Base-by-base conservation (phyloP, 148 eudicot genomes). In the Nepenthes mirabilis region DNA sequence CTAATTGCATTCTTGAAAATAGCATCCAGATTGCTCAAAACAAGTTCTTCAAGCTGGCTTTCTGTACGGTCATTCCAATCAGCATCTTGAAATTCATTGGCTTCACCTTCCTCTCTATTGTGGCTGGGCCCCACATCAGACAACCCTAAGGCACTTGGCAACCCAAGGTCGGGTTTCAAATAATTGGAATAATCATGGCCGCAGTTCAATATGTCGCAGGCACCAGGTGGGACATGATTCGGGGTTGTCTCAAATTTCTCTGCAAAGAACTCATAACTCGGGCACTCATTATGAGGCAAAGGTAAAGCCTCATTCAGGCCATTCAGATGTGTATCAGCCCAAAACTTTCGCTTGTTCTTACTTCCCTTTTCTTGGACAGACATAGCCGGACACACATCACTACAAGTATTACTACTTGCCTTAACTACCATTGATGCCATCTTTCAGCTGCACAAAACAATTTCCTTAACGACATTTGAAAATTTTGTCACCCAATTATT, bases 21-120 rank as follows among this genome's bases (percentile, higher is more conserved):
- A 1, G 79, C 64, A 58, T 86, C 88, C 59, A 91, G 71, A 64
- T 82, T 88, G 61, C 68, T 67, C 77, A 85, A 65, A 64, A 91
- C 77, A 61, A 91, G 96, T 69, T 88, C 95, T 68, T 88, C 91
- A 13, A 91, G 81, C 82, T 91, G 84, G 37, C 68, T 68, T 78
- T 91, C 96, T 12, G 90, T 83, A 34, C 82, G 71, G 65, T 85
- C 96, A 79, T 84, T 88, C 98, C 98, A 91, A 75, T 88, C 88
- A 14, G 88, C 88, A 77, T 83, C 82, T 61, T 72, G 75, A 45
- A 80, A 57, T 36, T 68, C 82, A 43, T 78, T 77, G 10, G 48
- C 63, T 35, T 71, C 75, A 12, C 61, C 60, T 67, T 69, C 83
- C 36, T 70, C 78, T 37, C 61, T 74, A 34, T 56, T 66, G 62